Base-by-base conservation (phyloP, 331 rosid species). In the Telfairia occidentalis region DNA sequence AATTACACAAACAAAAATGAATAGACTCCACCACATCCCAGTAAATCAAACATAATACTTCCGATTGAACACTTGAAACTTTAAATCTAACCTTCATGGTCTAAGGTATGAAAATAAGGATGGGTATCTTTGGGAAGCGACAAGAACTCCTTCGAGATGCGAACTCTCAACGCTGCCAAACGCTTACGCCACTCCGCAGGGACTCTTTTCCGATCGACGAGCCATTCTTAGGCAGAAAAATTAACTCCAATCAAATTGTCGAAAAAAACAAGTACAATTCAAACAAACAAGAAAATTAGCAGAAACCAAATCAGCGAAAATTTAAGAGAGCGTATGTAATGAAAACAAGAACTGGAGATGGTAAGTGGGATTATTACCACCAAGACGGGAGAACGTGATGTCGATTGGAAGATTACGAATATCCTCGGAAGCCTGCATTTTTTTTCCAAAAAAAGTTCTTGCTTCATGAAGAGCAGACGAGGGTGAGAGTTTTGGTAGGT, bases 371-470 rank as follows among this genome's bases (percentile, higher is more conserved):
- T 67, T 0, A 32, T 72, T 75, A 93, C 98, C 97, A 82, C 97
- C 96, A 64, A 93, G 92, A 76, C 98, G 97, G 81, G 98, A 88
- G 74, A 90, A 91, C 2, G 97, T 88, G 80, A 93, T 93, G 85
- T 89, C 96, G 18, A 93, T 89, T 7, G 98, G 98, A 23, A 93
- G 92, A 34, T 85, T 85, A 37, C 89, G 96, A 81, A 93, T 74
- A 48, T 88, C 95, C 7, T 87, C 92, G 24, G 89, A 64, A 30
- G 76, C 53, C 26, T 84, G 96, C 97, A 91, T 70, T 87, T 80
- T 83, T 75, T 82, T 54, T n/a, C 42, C 71, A 74, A 72, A 35
- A 24, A 2, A 2, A 59, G 7, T 50, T 23, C 26, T 73, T 35
- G 77, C 76, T 59, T 19, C 29, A 29, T 21, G 6, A 29, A 59